Evolutionary conservation across 108 stramenopile genomes (phyloP).

Genomic region (Nitzschia palea): DNA sequence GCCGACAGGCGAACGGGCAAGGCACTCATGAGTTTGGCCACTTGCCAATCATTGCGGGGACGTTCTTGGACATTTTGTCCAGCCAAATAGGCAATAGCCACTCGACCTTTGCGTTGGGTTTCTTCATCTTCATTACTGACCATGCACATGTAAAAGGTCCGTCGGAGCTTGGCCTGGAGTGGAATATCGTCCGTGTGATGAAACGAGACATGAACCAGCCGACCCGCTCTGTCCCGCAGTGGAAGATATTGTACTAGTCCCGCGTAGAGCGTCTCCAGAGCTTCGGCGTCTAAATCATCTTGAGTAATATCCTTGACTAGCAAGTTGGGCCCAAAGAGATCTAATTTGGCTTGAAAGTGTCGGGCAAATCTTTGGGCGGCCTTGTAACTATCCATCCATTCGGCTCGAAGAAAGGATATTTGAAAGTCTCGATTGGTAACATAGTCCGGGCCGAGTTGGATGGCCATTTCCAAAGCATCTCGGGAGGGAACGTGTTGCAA

Average conservation of each 20-base stretch:
- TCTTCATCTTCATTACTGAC: conserved; percentile 15
- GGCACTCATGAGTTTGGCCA: conserved; percentile 6
- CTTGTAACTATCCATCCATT: conserved; percentile 17
- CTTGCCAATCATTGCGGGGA: conserved; percentile 9
- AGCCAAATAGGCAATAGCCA: conserved; percentile 3
- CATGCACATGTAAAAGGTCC: conserved; percentile 21
- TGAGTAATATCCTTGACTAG: conserved; percentile 16
- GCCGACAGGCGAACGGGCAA: conserved; percentile 18
- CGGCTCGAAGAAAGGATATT: conserved; percentile 20
- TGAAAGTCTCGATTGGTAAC: conserved; percentile 24
- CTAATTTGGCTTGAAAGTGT: conserved; percentile 21
- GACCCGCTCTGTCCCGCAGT: conserved; percentile 18
- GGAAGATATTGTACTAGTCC: conserved; percentile 18
- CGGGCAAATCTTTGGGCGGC: conserved; percentile 16
- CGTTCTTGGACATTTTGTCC: background rate
- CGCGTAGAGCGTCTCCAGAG: conserved; percentile 1
- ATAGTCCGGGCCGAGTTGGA: conserved; percentile 1
- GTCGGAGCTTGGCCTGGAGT: background rate
- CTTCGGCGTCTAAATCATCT: conserved; percentile 17
- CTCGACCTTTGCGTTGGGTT: conserved; percentile 10
- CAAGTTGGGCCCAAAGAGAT: conserved; percentile 20
- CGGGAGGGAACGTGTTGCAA: background rate
- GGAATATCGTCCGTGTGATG: background rate
- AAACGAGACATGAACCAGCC: conserved; percentile 14
- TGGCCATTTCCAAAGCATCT: conserved; percentile 17